phyloP scores from a whole-genome alignment of 2,329 filamentous ascomycete species.

The Fusarium temperatum region DNA sequence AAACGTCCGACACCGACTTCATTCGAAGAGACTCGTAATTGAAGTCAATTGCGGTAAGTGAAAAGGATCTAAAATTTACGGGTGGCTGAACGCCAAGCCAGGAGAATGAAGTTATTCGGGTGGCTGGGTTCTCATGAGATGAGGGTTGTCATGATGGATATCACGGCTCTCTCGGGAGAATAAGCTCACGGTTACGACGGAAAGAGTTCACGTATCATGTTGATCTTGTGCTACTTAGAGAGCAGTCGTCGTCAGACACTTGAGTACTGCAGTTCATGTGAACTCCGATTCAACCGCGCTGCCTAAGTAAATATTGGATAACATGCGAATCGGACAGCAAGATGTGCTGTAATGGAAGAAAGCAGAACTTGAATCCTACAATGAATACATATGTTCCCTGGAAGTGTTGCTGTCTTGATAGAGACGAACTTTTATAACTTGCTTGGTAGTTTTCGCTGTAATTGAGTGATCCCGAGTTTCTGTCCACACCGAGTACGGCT shows the following conservation, averaged over 20 bases:
- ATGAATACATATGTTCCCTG: not conserved
- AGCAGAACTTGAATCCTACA: not conserved
- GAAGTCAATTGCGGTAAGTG: not conserved
- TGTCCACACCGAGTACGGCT: not conserved
- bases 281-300: not conserved
- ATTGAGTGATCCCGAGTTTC: not conserved
- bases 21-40: not conserved
- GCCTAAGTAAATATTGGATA: not conserved
- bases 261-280: not conserved
- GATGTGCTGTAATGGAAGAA: not conserved
- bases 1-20: not conserved
- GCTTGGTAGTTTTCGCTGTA: not conserved
- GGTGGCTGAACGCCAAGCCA: constrained; percentile 23
- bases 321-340: not conserved
- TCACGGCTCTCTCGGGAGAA: constrained; percentile 11
- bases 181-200: constrained; percentile 12
- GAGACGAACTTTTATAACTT: not conserved
- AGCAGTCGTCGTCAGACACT: not conserved
- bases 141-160: constrained; percentile 26
- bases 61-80: not conserved
- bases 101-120: constrained; percentile 15
- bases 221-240: not conserved
- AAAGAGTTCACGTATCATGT: not conserved
- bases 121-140: constrained; percentile 30
- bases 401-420: not conserved